A percentile compares a stretch with the other conserved stretches of the same genome.
Evolutionary conservation across 2,329 filamentous ascomycete genomes (phyloP).

Genomic region (Aureobasidium musti): DNA sequence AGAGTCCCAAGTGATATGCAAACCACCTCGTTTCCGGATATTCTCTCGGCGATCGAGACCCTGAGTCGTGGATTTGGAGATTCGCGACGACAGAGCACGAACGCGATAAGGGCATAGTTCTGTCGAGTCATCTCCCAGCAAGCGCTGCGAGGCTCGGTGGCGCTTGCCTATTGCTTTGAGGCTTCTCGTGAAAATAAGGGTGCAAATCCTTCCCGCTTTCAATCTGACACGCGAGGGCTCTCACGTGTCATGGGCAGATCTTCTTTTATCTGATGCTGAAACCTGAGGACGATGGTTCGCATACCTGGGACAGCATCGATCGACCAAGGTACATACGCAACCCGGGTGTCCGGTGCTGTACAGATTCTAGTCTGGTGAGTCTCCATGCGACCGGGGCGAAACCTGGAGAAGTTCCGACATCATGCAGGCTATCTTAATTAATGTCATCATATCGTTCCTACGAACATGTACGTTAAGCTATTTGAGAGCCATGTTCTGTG

Average conservation of each 20-base stretch:
- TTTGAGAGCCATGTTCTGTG: not conserved
- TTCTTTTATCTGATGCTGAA: not conserved
- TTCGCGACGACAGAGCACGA: not conserved
- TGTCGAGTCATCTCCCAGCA: not conserved
- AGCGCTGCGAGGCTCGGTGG: not conserved
- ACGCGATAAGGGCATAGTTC: not conserved
- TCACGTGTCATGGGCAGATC: not conserved
- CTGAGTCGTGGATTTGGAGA: not conserved
- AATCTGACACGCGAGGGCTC: not conserved
- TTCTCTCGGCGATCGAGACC: not conserved
- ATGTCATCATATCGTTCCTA: slow-evolving; percentile 10
- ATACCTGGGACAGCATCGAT: not conserved
- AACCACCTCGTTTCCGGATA: not conserved
- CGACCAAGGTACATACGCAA: not conserved
- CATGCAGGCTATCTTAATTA: not conserved
- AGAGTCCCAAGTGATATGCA: slow-evolving; percentile 7
- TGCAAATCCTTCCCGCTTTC: slow-evolving; percentile 7
- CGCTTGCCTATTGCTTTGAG: slow-evolving; percentile 14
- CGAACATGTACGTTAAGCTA: slow-evolving; percentile 1
- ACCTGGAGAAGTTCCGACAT: not conserved
- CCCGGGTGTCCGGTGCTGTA: not conserved
- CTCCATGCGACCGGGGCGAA: not conserved
- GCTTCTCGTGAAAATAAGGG: not conserved
- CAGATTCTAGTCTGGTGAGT: not conserved
- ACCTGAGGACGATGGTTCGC: too few species aligned